phyloP scores from a whole-genome alignment of 345 rosid genomes.

The Eucalyptus sp. region DNA sequence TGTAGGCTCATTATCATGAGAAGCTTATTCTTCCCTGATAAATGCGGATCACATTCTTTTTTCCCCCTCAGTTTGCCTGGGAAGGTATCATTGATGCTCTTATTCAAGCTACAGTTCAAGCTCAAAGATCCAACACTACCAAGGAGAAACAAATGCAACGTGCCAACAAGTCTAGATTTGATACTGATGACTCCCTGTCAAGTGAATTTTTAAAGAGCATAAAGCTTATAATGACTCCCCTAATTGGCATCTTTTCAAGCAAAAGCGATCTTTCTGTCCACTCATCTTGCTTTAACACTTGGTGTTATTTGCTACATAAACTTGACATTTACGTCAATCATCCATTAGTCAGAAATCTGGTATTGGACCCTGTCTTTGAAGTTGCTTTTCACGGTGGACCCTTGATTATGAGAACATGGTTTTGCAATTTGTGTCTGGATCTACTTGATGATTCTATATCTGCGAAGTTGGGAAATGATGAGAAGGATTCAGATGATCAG shows the following conservation, averaged over 20 bases:
- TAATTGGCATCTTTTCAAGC: constrained; percentile 27
- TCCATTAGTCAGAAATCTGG: constrained; percentile 16
- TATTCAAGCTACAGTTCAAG: constrained; percentile 4
- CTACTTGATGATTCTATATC: constrained; percentile 24
- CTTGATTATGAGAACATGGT: constrained; percentile 8
- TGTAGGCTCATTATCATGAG: neutral
- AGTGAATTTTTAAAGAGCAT: constrained; percentile 20
- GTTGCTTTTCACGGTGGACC: constrained; percentile 22
- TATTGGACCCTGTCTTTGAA: constrained; percentile 34
- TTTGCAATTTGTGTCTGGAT: constrained; percentile 34
- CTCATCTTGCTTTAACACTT: constrained; percentile 36
- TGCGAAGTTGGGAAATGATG: constrained; percentile 11
- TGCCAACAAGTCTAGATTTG: neutral
- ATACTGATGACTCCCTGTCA: constrained; percentile 4
- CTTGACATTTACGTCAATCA: constrained; percentile 23
- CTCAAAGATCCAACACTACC: neutral
- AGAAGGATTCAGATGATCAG: neutral
- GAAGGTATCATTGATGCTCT: constrained; percentile 47
- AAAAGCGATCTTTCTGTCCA: constrained; percentile 26
- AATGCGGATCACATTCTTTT: neutral
- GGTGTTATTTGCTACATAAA: constrained; percentile 46
- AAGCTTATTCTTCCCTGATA: neutral
- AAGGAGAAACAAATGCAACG: constrained; percentile 1
- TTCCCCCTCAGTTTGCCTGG: constrained; percentile 42
- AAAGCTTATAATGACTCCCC: constrained; percentile 47